Evolutionary conservation across 257 asterid genomes (phyloP), one percentile per base, ranked within the genome.

Genomic region (Penstemon eatonii): DNA sequence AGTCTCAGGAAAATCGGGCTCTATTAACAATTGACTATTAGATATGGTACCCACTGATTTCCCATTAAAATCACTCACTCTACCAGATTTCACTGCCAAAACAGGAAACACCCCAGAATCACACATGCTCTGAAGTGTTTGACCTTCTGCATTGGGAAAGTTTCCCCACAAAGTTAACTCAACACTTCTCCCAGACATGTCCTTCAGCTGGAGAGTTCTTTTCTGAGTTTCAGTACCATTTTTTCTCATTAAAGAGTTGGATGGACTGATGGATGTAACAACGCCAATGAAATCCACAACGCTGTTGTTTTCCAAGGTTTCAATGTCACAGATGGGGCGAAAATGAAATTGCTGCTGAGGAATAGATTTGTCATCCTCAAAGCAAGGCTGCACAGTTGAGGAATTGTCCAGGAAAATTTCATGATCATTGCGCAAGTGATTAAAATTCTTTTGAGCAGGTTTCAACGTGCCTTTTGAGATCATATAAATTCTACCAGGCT

Each of bases 81-180:
- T 81, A 12, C 83, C 86, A 73, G 95, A 76, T 81, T 93, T 93
- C 76, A 93, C 85, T 3, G 97, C 98, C 78, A 93, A 75, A 71
- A 93, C 88, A 43, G 98, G 95, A 72, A 66, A 84, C 6, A 56
- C 75, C 46, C 95, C 99, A 38, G 96, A 84, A 73, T 86, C 97
- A 59, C 94, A 90, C 83, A 84, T 72, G 66, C 65, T 79, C 71
- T 93, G 96, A 45, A 93, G 92, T 15, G 81, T 76, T 76, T 83
- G 90, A 25, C 99, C 99, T 77, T 90, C 96, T n/a, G 82, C 86
- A 71, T 84, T 84, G 82, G 94, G 85, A 67, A 88, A 93, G 72
- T 79, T 86, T 61, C 92, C 99, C 99, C 99, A 93, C 77, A 93
- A 38, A 76, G 97, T 88, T 71, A 93, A 70, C 80, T 93, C 99